Conservation (phyloP, 768 basidiomycete species). For the Rubroboletus satanas region DNA sequence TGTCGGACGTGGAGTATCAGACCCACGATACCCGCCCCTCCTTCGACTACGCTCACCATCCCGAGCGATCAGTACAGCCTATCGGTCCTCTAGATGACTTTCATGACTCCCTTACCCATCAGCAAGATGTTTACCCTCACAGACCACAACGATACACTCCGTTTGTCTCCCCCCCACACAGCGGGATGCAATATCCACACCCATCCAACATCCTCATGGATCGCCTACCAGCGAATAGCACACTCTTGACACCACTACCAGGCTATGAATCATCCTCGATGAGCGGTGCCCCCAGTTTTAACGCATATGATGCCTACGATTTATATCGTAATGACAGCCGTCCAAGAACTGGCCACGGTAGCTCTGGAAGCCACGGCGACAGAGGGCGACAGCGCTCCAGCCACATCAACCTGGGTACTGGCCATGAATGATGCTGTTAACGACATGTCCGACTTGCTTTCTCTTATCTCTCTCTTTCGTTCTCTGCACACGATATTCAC, state of each 20-base stretch:
- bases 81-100: slow-evolving; percentile 16
- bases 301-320: slow-evolving; percentile 30
- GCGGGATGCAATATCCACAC: slow-evolving; percentile 17
- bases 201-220: slow-evolving; percentile 22
- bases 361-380: slow-evolving; percentile 20
- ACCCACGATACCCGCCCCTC: slow-evolving; percentile 17
- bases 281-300: slow-evolving; percentile 9
- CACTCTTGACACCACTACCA: slow-evolving; percentile 66
- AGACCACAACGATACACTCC: slow-evolving; percentile 28
- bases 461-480: not conserved
- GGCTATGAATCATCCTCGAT: slow-evolving; percentile 49
- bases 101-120: slow-evolving; percentile 17
- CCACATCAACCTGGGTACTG: slow-evolving; percentile 10
- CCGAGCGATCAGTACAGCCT: slow-evolving; percentile 12
- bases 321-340: slow-evolving; percentile 39
- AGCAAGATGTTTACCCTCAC: slow-evolving; percentile 19
- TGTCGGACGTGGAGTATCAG: slow-evolving; percentile 24
- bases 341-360: slow-evolving; percentile 40
- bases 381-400: slow-evolving; percentile 21
- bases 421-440: slow-evolving; percentile 3
- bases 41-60: slow-evolving; percentile 28
- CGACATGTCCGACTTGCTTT: not conserved
- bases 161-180: slow-evolving; percentile 19
- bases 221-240: slow-evolving; percentile 61
- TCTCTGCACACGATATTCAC: not conserved